phyloP scores from a whole-genome alignment of 768 basidiomycete species.

The Boletus barrowsii region DNA sequence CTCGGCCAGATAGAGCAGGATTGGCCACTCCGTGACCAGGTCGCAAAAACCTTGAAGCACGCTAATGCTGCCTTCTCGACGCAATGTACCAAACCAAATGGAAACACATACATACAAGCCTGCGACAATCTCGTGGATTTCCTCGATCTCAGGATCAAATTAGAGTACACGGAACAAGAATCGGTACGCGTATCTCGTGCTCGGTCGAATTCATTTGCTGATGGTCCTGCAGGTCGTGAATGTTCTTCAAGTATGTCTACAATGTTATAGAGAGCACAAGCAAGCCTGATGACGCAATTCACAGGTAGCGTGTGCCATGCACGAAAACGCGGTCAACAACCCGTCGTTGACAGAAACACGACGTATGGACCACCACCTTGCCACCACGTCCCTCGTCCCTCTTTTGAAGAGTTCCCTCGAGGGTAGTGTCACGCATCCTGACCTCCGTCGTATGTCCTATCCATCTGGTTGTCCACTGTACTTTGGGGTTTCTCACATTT shows the following conservation, averaged over 20 bases:
- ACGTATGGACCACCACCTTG: slow-evolving; percentile 9
- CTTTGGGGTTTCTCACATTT: background rate
- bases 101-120: background rate
- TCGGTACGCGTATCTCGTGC: slow-evolving; percentile 2
- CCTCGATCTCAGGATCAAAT: background rate
- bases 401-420: slow-evolving; percentile 7
- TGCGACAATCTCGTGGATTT: slow-evolving; percentile 14
- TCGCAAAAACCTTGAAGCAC: slow-evolving; percentile 6
- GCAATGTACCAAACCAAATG: slow-evolving; percentile 16
- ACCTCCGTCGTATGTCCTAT: slow-evolving; percentile 16
- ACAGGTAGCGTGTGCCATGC: slow-evolving; percentile 24
- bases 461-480: background rate
- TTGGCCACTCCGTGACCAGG: background rate
- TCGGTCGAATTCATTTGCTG: background rate
- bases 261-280: background rate
- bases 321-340: slow-evolving; percentile 22
- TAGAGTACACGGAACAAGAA: slow-evolving; percentile 11
- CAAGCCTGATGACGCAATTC: background rate
- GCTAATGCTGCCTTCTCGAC: slow-evolving; percentile 13
- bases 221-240: slow-evolving; percentile 14
- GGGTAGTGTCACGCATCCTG: background rate
- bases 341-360: background rate
- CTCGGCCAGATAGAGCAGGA: background rate
- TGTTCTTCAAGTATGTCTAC: slow-evolving; percentile 16
- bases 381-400: slow-evolving; percentile 2